Evolutionary conservation across 73 alveolate species (phyloP).

Genomic region (Diophrys sp.): DNA sequence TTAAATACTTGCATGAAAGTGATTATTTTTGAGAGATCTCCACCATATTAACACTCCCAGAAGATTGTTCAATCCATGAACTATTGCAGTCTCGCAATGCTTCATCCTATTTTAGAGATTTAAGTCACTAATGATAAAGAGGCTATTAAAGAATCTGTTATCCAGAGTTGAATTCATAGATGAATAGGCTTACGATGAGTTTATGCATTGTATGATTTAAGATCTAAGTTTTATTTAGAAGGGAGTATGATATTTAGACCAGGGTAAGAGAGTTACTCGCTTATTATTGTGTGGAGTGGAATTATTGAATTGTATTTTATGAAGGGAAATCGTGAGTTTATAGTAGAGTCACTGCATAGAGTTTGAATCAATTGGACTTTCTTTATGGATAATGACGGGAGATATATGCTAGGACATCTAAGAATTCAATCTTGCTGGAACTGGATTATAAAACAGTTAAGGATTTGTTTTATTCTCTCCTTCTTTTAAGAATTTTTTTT

Average conservation of each 20-base stretch:
- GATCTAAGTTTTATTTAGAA: conserved; percentile 16
- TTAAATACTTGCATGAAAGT: conserved; percentile 26
- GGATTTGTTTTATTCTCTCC: background rate
- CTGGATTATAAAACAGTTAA: background rate
- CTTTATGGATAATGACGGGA: conserved; percentile 41
- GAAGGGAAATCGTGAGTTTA: conserved; percentile 29
- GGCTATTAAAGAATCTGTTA: conserved; percentile 15
- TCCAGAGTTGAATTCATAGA: conserved; percentile 25
- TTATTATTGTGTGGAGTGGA: conserved; percentile 35
- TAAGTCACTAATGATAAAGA: conserved; percentile 50
- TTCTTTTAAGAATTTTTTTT: background rate
- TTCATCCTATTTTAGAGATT: conserved; percentile 64
- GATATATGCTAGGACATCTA: background rate
- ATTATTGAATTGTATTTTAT: conserved; percentile 14
- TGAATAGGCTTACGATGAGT: conserved; percentile 18
- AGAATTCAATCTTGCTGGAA: background rate
- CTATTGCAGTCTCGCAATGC: conserved; percentile 23
- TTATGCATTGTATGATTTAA: conserved; percentile 26
- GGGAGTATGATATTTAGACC: conserved; percentile 26
- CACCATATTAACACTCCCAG: conserved; percentile 5
- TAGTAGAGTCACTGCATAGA: conserved; percentile 33
- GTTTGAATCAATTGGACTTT: conserved; percentile 39
- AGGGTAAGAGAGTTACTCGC: conserved; percentile 18
- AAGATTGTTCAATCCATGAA: conserved; percentile 5
- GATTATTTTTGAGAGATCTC: conserved; percentile 23